A percentile compares a stretch with the other conserved stretches of the same genome.
phyloP scores from a whole-genome alignment of 129 eudicot genomes.

The Centella asiatica region DNA sequence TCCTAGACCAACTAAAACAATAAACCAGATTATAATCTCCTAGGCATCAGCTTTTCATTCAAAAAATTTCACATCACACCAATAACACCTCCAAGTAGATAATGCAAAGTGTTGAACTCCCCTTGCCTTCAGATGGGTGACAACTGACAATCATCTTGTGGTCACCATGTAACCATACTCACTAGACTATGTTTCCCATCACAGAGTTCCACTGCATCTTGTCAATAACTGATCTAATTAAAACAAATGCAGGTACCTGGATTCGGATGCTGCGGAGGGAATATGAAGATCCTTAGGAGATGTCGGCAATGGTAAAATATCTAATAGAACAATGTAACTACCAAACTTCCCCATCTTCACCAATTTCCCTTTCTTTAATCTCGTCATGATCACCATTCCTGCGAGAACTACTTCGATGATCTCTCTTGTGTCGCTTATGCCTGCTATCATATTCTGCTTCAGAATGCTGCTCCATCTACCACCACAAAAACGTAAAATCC shows the following conservation, averaged over 20 bases:
- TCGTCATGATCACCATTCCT: conserved; percentile 46
- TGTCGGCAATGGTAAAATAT: background rate
- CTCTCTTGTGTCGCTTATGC: conserved; percentile 67
- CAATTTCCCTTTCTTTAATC: conserved; percentile 39
- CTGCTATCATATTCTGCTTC: conserved; percentile 48
- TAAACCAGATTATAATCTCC: too few relatives aligned
- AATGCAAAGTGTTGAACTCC: too few relatives aligned
- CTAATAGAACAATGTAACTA: conserved; percentile 6
- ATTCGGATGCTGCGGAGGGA: background rate
- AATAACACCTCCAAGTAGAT: too few relatives aligned
- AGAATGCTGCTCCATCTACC: conserved; percentile 46
- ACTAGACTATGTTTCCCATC: background rate
- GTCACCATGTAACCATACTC: background rate
- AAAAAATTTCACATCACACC: too few relatives aligned
- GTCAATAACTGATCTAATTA: background rate
- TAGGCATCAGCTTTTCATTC: too few relatives aligned
- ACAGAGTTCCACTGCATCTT: background rate
- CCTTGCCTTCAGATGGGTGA: too few relatives aligned
- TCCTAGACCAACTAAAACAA: too few relatives aligned
- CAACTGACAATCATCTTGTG: too few relatives aligned
- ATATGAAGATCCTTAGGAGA: background rate
- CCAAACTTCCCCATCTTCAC: conserved; percentile 59
- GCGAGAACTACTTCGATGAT: conserved; percentile 30
- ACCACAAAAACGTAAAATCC: background rate
- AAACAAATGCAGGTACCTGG: background rate